Evolutionary conservation across 2,329 filamentous ascomycete genomes (phyloP), one percentile per base, ranked within the genome.

Genomic region (Sporothrix pallida): DNA sequence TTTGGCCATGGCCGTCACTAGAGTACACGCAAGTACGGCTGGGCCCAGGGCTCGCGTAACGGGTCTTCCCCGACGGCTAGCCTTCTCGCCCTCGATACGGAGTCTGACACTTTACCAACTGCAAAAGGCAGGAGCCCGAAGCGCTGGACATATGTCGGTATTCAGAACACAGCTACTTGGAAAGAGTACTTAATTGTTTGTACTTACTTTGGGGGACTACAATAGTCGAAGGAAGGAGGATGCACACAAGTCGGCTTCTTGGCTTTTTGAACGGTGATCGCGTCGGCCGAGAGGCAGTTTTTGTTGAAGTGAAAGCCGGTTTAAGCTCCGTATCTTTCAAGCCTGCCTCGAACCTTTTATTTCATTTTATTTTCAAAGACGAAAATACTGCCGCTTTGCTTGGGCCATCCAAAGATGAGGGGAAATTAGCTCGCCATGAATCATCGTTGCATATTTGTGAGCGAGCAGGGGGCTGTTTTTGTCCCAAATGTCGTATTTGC

Each of bases 371-470:
- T n/a, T 42, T 63, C 37, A 15, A 46, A 6, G 31, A 37, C 7
- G 7, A 50, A 63, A 63, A 37, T n/a, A 44, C n/a, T 37, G n/a
- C 17, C 44, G 17, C 37, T 10, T 37, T 23, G 60, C 37, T n/a
- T 46, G n/a, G 4, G n/a, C 17, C 60, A 13, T 9, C 60, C n/a
- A 46, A n/a, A 44, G 37, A 44, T 3, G 37, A 63, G 60, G 60
- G 60, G 60, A 23, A 42, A 65, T 44, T 46, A 37, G 60, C 37
- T 65, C 37, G 60, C 60, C n/a, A 65, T 65, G 60, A 65, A 65
- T 65, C 60, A 65, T 46, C 37, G 23, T 46, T 23, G 60, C 37
- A 65, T 44, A 42, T 62, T n/a, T 3, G 37, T 23, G 13, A 23
- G 42, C 58, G 44, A 17, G 17, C 60, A 63, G 42, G 60, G 60